These are phyloP conservation scores for Leptographium lundbergii DNA, from an alignment of 2,329 filamentous ascomycete genomes.

Conservation along the genomic window DNA sequence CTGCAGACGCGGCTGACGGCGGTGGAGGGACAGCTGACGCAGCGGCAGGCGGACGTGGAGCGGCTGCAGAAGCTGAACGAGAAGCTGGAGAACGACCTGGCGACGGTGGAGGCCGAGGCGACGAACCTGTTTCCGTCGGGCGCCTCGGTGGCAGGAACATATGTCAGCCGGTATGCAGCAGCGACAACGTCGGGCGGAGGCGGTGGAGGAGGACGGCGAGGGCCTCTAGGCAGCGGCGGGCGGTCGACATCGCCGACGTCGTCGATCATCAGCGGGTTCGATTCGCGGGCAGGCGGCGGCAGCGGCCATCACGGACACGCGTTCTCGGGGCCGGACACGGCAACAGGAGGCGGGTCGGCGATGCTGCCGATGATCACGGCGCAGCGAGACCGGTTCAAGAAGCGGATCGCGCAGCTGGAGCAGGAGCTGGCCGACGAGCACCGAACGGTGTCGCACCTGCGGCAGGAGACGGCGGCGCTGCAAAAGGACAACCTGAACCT, in stretches of 20 bases:
- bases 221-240: conserved; percentile 20
- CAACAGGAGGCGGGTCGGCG: conserved; percentile 63
- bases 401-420: conserved; percentile 84
- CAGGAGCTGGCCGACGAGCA: conserved; percentile 79
- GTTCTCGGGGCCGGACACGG: background rate
- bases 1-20: conserved; percentile 67
- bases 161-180: conserved; percentile 57
- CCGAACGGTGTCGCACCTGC: conserved; percentile 67
- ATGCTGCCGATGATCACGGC: conserved; percentile 98
- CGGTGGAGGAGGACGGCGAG: conserved; percentile 34
- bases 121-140: conserved; percentile 77
- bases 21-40: conserved; percentile 72
- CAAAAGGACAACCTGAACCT: conserved; percentile 94
- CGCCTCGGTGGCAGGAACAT: conserved; percentile 86
- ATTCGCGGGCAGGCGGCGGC: conserved; percentile 41
- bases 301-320: background rate
- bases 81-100: conserved; percentile 84
- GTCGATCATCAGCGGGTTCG: conserved; percentile 96
- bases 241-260: conserved; percentile 77
- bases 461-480: conserved; percentile 80
- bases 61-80: conserved; percentile 72
- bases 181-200: conserved; percentile 43
- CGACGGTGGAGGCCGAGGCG: conserved; percentile 74
- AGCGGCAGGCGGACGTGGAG: conserved; percentile 75
- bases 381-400: conserved; percentile 95